A percentile compares a stretch with the other conserved stretches of the same genome.
Conservation (phyloP, 2,329 filamentous ascomycete genomes). For the Sarocladium strictum region DNA sequence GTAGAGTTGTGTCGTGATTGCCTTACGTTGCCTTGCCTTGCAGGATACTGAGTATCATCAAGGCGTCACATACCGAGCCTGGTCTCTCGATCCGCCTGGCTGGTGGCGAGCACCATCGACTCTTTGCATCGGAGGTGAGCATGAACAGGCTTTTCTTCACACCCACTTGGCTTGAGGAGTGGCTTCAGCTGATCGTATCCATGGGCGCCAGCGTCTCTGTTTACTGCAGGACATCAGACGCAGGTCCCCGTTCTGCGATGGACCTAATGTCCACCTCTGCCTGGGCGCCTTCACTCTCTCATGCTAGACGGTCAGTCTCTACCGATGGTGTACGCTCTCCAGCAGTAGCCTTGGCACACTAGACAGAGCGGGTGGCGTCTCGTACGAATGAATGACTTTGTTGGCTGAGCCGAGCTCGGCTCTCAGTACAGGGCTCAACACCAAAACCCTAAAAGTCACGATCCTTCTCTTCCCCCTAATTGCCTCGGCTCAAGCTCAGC, state of each 20-base stretch:
- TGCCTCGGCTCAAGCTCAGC: background rate
- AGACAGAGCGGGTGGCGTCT: background rate
- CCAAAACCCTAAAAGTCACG: background rate
- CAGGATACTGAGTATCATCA: background rate
- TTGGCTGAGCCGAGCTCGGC: background rate
- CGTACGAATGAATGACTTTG: background rate
- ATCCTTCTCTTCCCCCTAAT: background rate
- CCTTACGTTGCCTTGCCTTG: background rate
- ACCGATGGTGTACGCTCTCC: background rate
- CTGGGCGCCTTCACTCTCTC: background rate
- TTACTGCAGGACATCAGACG: background rate
- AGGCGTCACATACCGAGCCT: background rate
- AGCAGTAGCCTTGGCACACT: background rate
- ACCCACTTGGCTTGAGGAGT: background rate
- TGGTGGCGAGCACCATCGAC: background rate
- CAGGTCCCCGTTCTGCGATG: conserved; percentile 1
- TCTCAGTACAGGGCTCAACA: background rate
- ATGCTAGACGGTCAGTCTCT: too few relatives aligned
- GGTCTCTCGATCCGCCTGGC: background rate
- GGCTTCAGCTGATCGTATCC: background rate
- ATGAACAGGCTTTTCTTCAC: conserved; percentile 3
- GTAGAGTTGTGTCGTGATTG: background rate
- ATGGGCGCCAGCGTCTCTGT: background rate
- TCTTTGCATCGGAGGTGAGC: background rate
- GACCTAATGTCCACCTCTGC: background rate